Conservation (phyloP, 352 stramenopile species). For the Phytophthora boehmeriae region DNA sequence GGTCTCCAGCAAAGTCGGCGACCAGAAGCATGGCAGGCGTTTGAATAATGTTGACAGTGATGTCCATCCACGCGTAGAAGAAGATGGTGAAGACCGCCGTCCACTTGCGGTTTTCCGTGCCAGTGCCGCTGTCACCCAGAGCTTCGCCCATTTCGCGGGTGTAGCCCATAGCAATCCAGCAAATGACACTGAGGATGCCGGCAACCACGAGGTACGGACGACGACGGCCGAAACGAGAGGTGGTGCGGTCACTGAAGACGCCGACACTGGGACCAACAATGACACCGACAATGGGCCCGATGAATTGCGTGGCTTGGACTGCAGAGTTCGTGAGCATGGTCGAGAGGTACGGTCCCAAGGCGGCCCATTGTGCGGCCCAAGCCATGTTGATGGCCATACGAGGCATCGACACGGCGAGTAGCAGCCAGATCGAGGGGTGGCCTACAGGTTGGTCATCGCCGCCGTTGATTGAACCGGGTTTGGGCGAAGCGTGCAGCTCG, state of each 20-base stretch:
- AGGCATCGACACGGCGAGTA: conserved; percentile 26
- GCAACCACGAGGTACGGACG: conserved; percentile 41
- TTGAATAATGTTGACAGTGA: conserved; percentile 27
- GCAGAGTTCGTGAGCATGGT: conserved; percentile 48
- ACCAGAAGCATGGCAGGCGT: conserved; percentile 32
- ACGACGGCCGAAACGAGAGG: conserved; percentile 18
- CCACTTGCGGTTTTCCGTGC: conserved; percentile 36
- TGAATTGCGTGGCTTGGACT: conserved; percentile 30
- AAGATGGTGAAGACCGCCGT: conserved; percentile 27
- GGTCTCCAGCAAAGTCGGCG: conserved; percentile 52
- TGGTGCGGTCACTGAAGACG: conserved; percentile 29
- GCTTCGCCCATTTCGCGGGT: conserved; percentile 28
- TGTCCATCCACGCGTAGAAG: conserved; percentile 32
- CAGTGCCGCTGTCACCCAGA: conserved; percentile 23
- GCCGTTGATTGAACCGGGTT: conserved; percentile 3
- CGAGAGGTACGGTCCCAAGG: conserved; percentile 50
- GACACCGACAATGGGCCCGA: conserved; percentile 23
- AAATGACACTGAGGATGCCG: conserved; percentile 42
- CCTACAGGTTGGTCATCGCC: conserved; percentile 3
- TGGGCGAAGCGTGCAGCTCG: conserved; percentile 10
- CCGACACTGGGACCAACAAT: conserved; percentile 26
- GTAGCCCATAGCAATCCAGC: conserved; percentile 54
- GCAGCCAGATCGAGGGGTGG: conserved; percentile 23
- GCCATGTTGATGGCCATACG: conserved; percentile 31
- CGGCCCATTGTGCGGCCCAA: conserved; percentile 49